Evolutionary conservation across 768 basidiomycete species (phyloP), one percentile per base, ranked within the genome.

Genomic region (Strobilomyces dryophilus): DNA sequence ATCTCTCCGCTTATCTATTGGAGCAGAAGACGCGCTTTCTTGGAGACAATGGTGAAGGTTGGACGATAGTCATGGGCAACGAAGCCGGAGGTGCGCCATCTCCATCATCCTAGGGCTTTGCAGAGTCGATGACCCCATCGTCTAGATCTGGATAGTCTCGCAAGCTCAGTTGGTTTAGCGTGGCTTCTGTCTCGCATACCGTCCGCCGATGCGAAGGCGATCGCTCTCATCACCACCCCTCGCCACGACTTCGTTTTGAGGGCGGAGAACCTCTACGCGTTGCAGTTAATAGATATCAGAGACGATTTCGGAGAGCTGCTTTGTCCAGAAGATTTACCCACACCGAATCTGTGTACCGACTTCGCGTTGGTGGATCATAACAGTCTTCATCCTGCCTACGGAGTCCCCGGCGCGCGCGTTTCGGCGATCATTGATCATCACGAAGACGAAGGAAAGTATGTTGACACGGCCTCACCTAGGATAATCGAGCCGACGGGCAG

Each of bases 341-440:
- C 67, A 8, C 61, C 75, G n/a, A 55, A 56, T 27, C 26, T 42
- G 5, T 81, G 80, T 6, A 74, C 76, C 15, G 75, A 71, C 7
- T 91, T 91, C 62, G 89, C 83, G 0, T 77, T 99, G 17, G 92
- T 98, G 41, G 97, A 99, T 68, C 95, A 98, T 70, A 99, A 98
- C 64, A 74, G 75, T 8, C 77, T 97, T 20, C 71, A 68, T 26
- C 61, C 72, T 1, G 61, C 62, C 35, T 87, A 81, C 64, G 57
- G 70, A 2, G 36, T 54, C 3, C 69, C 75, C 0, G 63, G 67
- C 34, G 71, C 75, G 0, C 69, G 71, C n/a, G 91, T 98, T 10
- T 75, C 80, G 0, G 85, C 87, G 3, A 75, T 98, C 49, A 73
- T 98, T 26, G 97, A 99, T 67, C 95, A 99, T 64, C 94, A 98